These are phyloP conservation scores for Raffaelea ambrosiae DNA, from an alignment of 2,329 filamentous ascomycete genomes.

Conservation along the genomic window DNA sequence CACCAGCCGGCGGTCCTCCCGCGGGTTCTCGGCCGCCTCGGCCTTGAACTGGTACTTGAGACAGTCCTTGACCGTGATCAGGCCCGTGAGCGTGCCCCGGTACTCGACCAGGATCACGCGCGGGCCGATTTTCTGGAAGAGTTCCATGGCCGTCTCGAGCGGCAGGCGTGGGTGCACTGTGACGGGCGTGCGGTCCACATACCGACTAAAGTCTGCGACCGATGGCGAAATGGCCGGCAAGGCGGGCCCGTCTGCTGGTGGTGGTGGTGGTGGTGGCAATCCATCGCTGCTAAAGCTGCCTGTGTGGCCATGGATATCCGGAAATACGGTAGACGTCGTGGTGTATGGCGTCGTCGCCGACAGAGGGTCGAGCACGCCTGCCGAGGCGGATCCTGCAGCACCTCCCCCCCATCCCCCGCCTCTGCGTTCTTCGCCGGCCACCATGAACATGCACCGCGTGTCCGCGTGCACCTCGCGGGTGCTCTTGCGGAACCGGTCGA, in stretches of 20 bases:
- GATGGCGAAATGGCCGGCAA: constrained; percentile 18
- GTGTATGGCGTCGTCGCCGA: constrained; percentile 14
- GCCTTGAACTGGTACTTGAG: constrained; percentile 96
- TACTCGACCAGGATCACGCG: constrained; percentile 90
- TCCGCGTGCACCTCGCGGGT: constrained; percentile 47
- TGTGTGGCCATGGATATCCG: neutral
- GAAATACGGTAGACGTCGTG: constrained; percentile 30
- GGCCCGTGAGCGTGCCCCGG: constrained; percentile 69
- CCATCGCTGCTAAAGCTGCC: neutral
- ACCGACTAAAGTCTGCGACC: constrained; percentile 72
- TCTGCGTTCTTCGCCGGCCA: constrained; percentile 22
- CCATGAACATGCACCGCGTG: constrained; percentile 66
- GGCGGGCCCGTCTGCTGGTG: neutral
- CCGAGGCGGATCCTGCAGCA: neutral
- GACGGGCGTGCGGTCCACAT: constrained; percentile 82
- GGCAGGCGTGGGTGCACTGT: constrained; percentile 85
- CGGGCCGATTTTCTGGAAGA: constrained; percentile 93
- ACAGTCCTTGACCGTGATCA: constrained; percentile 96
- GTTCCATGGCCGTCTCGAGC: constrained; percentile 94
- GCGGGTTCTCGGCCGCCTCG: constrained; percentile 66
- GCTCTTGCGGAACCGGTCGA: constrained; percentile 68
- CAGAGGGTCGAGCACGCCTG: neutral
- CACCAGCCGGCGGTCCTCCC: constrained; percentile 39
- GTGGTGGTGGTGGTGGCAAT: neutral
- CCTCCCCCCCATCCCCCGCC: neutral